These are phyloP conservation scores for Phytophthora vignae DNA, from an alignment of 352 stramenopile genomes.

Conservation along the genomic window DNA sequence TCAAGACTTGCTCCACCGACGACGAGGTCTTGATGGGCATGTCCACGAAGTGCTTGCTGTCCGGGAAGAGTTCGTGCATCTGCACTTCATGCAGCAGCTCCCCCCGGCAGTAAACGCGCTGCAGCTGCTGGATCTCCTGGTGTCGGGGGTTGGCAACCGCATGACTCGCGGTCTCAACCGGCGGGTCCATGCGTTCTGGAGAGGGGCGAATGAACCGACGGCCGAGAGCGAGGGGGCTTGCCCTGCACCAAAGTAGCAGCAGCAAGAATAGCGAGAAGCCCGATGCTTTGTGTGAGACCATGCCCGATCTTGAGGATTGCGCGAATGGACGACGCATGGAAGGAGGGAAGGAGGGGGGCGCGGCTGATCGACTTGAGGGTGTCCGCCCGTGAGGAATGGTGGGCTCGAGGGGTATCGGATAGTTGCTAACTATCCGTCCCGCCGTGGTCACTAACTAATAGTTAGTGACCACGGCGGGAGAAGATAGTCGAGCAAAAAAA, in stretches of 20 bases:
- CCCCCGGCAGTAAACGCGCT: conserved; percentile 59
- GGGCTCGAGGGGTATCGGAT: too few relatives aligned
- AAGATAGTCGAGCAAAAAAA: too few relatives aligned
- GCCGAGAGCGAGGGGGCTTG: conserved; percentile 16
- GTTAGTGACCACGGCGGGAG: background rate
- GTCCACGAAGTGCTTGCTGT: conserved; percentile 93
- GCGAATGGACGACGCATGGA: background rate
- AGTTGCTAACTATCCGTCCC: too few relatives aligned
- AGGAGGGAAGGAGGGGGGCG: background rate
- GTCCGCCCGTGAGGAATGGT: background rate
- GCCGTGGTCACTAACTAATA: too few relatives aligned
- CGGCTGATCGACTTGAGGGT: conserved; percentile 26
- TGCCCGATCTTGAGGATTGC: conserved; percentile 8
- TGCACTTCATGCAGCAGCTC: conserved; percentile 75
- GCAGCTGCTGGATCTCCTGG: conserved; percentile 36
- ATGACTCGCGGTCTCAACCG: conserved; percentile 8
- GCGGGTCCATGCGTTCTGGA: conserved; percentile 10
- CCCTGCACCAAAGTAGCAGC: conserved; percentile 19
- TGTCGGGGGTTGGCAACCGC: conserved; percentile 14
- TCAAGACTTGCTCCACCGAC: conserved; percentile 50
- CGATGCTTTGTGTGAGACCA: conserved; percentile 12
- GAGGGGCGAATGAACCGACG: conserved; percentile 24
- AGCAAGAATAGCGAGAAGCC: conserved; percentile 7
- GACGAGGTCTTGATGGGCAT: conserved; percentile 76
- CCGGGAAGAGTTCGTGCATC: conserved; percentile 65